Base-by-base conservation (phyloP, 257 asterid species). In the Solanum corneliomulleri region DNA sequence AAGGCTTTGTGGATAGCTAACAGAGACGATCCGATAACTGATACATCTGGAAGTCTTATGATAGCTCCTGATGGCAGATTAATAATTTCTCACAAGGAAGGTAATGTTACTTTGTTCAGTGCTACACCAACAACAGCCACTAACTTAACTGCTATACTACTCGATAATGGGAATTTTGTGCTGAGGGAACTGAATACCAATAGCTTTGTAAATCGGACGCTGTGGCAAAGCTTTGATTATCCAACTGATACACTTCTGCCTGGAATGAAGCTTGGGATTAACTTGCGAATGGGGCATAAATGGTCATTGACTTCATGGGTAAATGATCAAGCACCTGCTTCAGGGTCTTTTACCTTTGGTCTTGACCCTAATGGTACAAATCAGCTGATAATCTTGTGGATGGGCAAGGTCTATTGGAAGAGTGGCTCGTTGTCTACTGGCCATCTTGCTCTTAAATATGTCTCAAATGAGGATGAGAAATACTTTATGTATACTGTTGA, bases 181-280 rank as follows among this genome's bases (percentile, higher is more conserved):
- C 37, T 87, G 10, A 25, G 84, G 25, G 10, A 78, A 44, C 80
- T 69, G 70, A 75, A 90, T 52, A 31, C 66, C 12, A 60, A 90
- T 56, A 90, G 92, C 49, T 88, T 85, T 1, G 75, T 33, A 20
- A 83, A 83, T 25, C 15, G 41, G 47, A 85, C 71, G 6, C 37
- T 89, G 7, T 89, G 91, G 90, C 91, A 87, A 85, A 89, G 91
- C 82, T 89, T 89, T 9, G 92, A 90, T 76, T 83, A 83, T 74
- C 90, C 92, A 35, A 86, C 88, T 7, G 90, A 90, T 56, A 88
- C 90, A 9, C 58, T 86, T 3, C 44, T 88, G 45, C 89, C 90
- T 15, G 89, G 92, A n/a, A 88, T 90, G 92, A 88, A 86, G 86
- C 87, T 88, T 9, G 89, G 89, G n/a, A n/a, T 86, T 45, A 84